Conservation (phyloP, 257 asterid species). For the Lycium ferocissimum region DNA sequence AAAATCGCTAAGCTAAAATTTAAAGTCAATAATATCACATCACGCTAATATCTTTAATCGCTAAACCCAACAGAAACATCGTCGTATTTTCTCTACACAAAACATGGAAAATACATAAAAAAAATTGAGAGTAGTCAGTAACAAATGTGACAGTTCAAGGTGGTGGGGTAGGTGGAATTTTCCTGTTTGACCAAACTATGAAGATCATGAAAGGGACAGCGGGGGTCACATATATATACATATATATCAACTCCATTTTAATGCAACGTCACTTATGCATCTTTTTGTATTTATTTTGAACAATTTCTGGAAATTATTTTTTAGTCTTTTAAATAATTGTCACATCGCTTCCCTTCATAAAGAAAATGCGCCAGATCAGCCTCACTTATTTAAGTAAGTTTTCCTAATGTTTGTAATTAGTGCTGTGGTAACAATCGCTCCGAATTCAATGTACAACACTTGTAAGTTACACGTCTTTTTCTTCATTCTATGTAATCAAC, state of each 20-base stretch:
- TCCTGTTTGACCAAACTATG: neutral
- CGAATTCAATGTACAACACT: neutral
- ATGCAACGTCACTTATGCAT: neutral
- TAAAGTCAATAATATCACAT: too few relatives aligned
- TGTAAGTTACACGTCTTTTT: conserved; percentile 13
- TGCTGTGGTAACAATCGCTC: conserved; percentile 21
- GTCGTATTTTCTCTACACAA: neutral
- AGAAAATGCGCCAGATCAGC: conserved; percentile 1
- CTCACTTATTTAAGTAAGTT: conserved; percentile 6
- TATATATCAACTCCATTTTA: neutral
- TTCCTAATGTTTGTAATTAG: neutral
- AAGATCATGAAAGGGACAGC: conserved; percentile 3
- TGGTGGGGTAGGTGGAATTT: neutral
- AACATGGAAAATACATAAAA: neutral
- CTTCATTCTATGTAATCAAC: neutral
- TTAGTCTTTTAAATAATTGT: neutral
- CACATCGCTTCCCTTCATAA: neutral
- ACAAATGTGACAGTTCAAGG: neutral
- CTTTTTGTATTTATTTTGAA: too few relatives aligned
- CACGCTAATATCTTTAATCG: too few relatives aligned
- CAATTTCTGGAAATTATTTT: neutral
- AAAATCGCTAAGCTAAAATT: too few relatives aligned
- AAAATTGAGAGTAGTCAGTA: conserved; percentile 19
- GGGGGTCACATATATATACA: neutral
- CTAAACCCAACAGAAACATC: neutral